Conservation (phyloP, 2,329 filamentous ascomycete species). For the Pseudopithomyces maydicus region DNA sequence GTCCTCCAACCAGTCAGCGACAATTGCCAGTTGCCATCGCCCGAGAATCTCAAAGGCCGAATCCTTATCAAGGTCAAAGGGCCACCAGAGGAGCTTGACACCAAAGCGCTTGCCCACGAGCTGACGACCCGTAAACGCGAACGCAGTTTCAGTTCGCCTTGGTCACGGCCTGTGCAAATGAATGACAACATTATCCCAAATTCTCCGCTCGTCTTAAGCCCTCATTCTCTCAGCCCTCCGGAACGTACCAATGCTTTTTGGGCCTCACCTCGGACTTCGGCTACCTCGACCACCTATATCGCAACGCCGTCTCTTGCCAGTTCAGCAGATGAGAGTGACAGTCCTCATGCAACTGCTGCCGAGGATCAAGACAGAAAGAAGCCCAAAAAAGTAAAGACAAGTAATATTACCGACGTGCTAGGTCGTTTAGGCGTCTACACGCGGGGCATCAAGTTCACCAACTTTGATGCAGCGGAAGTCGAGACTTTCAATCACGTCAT, state of each 20-base stretch:
- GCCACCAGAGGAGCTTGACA: constrained; percentile 59
- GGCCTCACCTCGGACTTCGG: constrained; percentile 58
- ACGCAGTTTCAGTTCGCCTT: constrained; percentile 79
- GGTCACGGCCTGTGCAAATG: constrained; percentile 64
- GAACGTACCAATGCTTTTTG: constrained; percentile 53
- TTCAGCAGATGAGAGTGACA: constrained; percentile 79
- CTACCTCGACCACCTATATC: constrained; percentile 62
- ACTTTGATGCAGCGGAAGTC: constrained; percentile 78
- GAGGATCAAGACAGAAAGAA: constrained; percentile 65
- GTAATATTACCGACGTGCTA: constrained; percentile 83
- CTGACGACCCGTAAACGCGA: constrained; percentile 47
- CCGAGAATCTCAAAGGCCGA: constrained; percentile 80
- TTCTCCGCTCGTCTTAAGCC: constrained; percentile 57
- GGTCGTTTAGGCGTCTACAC: constrained; percentile 83
- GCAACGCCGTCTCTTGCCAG: constrained; percentile 60
- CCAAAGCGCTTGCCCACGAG: constrained; percentile 42
- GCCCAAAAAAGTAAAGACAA: constrained; percentile 66
- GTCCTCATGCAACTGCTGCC: constrained; percentile 59
- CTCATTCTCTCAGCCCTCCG: constrained; percentile 58
- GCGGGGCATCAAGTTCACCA: constrained; percentile 80
- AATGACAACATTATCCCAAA: constrained; percentile 61
- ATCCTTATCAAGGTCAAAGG: constrained; percentile 96
- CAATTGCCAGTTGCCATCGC: constrained; percentile 74
- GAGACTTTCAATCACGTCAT: constrained; percentile 93
- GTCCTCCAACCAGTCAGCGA: constrained; percentile 75